Conservation (phyloP, 1,284 basidiomycete genomes). For the Cryptococcus jaspeensis region DNA sequence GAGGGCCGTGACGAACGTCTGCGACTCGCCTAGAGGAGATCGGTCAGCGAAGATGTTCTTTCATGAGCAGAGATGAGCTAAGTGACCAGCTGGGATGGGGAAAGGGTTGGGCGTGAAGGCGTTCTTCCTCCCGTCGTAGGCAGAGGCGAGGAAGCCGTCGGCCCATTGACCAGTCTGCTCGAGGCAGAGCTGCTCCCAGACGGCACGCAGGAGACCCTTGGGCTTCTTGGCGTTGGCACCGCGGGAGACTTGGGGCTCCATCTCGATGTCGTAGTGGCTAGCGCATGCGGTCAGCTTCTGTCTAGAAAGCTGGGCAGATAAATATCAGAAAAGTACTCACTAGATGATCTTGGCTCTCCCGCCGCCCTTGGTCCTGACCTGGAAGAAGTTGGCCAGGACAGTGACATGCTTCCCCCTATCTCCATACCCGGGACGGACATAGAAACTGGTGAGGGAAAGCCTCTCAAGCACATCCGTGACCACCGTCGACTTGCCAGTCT, state of each 20-base stretch:
- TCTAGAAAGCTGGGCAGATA: too few species aligned
- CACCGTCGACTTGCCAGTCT: neutral
- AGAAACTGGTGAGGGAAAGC: constrained; percentile 29
- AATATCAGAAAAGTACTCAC: constrained; percentile 18
- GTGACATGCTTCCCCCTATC: constrained; percentile 21
- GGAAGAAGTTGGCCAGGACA: constrained; percentile 35
- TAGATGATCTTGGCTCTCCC: constrained; percentile 35
- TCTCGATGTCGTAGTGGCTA: constrained; percentile 49
- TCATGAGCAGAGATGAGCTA: neutral
- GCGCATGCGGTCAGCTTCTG: neutral
- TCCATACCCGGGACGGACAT: constrained; percentile 37
- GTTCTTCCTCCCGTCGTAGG: constrained; percentile 43
- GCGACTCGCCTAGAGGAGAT: neutral
- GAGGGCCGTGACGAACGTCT: constrained; percentile 31
- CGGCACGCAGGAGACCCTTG: constrained; percentile 26
- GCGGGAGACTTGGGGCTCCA: constrained; percentile 39
- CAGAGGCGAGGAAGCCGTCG: constrained; percentile 22
- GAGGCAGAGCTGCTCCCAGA: constrained; percentile 33
- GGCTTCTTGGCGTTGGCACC: constrained; percentile 33
- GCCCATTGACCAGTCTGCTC: constrained; percentile 27
- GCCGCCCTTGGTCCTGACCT: constrained; percentile 25
- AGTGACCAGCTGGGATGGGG: constrained; percentile 30
- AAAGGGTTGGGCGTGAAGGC: constrained; percentile 38
- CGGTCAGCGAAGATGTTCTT: too few species aligned
- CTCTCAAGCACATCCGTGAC: constrained; percentile 20